These are phyloP conservation scores for Monilinia fructicola DNA, from an alignment of 2,329 filamentous ascomycete species.

Conservation along the genomic window DNA sequence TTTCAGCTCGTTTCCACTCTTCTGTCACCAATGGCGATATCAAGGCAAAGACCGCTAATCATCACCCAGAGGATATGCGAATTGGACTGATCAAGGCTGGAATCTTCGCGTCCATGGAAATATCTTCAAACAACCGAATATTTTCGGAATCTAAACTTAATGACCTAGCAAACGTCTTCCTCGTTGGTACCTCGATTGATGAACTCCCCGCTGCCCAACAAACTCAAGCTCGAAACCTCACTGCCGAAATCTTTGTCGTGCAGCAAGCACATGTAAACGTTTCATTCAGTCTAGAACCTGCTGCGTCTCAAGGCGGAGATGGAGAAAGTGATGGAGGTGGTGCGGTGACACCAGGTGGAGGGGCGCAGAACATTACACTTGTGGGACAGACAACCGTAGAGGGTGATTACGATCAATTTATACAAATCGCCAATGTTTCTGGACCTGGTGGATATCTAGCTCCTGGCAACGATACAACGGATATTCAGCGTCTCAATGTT, in stretches of 20 bases:
- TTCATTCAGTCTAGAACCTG: constrained; percentile 60
- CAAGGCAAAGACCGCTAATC: not conserved
- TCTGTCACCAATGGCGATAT: too few relatives aligned
- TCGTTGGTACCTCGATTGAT: constrained; percentile 62
- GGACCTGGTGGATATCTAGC: constrained; percentile 53
- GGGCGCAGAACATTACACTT: constrained; percentile 60
- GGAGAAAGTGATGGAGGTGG: constrained; percentile 50
- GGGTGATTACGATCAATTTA: constrained; percentile 73
- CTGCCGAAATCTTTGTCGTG: constrained; percentile 70
- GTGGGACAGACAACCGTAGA: constrained; percentile 64
- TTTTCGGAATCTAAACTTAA: constrained; percentile 63
- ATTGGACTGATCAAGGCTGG: constrained; percentile 77
- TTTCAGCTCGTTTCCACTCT: constrained; percentile 3
- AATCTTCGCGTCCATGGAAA: constrained; percentile 75
- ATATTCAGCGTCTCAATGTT: constrained; percentile 67
- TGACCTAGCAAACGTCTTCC: constrained; percentile 67
- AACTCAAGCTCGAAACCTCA: constrained; percentile 70
- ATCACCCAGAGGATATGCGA: constrained; percentile 58
- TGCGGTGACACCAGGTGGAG: constrained; percentile 54
- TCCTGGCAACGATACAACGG: constrained; percentile 62
- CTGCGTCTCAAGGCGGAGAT: constrained; percentile 53
- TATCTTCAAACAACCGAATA: constrained; percentile 76
- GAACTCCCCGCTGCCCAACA: constrained; percentile 59
- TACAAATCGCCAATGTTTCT: constrained; percentile 59
- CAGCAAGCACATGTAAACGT: constrained; percentile 67